Conservation (phyloP, 2,329 filamentous ascomycete genomes). For the Phoma sp. region DNA sequence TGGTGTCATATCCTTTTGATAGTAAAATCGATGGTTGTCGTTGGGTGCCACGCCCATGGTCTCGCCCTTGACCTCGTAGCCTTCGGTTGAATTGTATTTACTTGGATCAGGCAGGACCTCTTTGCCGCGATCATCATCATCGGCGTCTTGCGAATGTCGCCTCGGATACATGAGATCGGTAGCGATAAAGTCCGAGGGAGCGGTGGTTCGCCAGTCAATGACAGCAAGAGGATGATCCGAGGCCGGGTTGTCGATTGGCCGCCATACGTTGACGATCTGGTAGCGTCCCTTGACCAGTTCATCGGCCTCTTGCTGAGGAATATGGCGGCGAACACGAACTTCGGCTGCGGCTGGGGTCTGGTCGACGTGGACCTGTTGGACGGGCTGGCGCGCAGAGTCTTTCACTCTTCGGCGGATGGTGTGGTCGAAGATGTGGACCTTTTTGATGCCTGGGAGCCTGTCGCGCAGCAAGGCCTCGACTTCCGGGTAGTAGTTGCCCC, state of each 20-base stretch:
- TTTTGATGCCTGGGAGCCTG: constrained; percentile 63
- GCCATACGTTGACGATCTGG: constrained; percentile 76
- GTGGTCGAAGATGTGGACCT: constrained; percentile 75
- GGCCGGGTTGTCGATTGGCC: constrained; percentile 69
- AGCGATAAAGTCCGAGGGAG: constrained; percentile 64
- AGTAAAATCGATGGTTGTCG: constrained; percentile 68
- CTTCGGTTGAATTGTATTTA: constrained; percentile 59
- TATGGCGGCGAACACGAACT: constrained; percentile 67
- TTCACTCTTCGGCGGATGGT: constrained; percentile 68
- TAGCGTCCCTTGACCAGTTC: constrained; percentile 65
- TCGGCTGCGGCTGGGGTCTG: constrained; percentile 71
- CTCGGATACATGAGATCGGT: constrained; percentile 70
- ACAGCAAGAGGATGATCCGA: constrained; percentile 74
- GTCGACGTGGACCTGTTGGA: constrained; percentile 75
- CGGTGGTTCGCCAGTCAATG: constrained; percentile 68
- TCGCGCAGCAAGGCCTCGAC: constrained; percentile 65
- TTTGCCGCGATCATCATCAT: constrained; percentile 64
- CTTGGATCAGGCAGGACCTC: constrained; percentile 62
- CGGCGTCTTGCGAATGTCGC: constrained; percentile 43
- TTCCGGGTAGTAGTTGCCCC: constrained; percentile 67
- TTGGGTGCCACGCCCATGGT: constrained; percentile 67
- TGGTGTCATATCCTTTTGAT: constrained; percentile 71
- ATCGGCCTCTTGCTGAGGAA: constrained; percentile 63
- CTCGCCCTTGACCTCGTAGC: constrained; percentile 70
- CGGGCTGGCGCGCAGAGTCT: constrained; percentile 67